Conservation (phyloP, 1,284 basidiomycete genomes). For the Sporisorium exsertum region DNA sequence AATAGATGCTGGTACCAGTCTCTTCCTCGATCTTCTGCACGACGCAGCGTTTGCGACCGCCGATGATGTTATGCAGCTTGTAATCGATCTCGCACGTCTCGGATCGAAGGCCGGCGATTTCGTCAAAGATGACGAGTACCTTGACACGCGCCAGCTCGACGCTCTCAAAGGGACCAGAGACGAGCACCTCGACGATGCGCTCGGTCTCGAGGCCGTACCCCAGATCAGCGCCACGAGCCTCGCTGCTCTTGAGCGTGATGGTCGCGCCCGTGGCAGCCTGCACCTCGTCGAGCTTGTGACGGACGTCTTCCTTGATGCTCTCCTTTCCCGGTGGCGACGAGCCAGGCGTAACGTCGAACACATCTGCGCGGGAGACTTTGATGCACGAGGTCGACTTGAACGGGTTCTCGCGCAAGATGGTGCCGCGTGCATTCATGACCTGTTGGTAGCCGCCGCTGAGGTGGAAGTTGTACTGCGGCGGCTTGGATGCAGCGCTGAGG, state of each 20-base stretch:
- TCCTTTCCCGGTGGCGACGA: conserved; percentile 65
- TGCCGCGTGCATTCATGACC: conserved; percentile 88
- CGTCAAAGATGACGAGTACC: conserved; percentile 91
- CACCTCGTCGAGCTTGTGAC: conserved; percentile 88
- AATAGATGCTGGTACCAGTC: conserved; percentile 95
- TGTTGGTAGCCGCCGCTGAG: conserved; percentile 90
- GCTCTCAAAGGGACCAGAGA: conserved; percentile 85
- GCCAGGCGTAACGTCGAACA: conserved; percentile 72
- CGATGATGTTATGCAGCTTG: conserved; percentile 91
- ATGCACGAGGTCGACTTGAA: conserved; percentile 85
- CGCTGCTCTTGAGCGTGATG: conserved; percentile 78
- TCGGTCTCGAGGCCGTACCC: conserved; percentile 87
- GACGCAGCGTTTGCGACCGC: conserved; percentile 86
- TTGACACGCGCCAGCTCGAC: conserved; percentile 91
- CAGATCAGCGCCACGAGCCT: conserved; percentile 57
- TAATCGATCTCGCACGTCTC: conserved; percentile 94
- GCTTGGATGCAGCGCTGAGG: conserved; percentile 33
- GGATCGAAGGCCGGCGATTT: conserved; percentile 77
- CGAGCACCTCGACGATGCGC: conserved; percentile 88
- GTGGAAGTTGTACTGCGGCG: conserved; percentile 78
- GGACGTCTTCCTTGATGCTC: conserved; percentile 86
- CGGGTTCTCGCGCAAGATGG: conserved; percentile 88
- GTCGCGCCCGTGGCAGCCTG: conserved; percentile 86
- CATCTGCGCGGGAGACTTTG: conserved; percentile 89
- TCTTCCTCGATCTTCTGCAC: conserved; percentile 96